Base-by-base conservation (phyloP, 2,329 filamentous ascomycete genomes). In the Chalaropsis thielavioides region DNA sequence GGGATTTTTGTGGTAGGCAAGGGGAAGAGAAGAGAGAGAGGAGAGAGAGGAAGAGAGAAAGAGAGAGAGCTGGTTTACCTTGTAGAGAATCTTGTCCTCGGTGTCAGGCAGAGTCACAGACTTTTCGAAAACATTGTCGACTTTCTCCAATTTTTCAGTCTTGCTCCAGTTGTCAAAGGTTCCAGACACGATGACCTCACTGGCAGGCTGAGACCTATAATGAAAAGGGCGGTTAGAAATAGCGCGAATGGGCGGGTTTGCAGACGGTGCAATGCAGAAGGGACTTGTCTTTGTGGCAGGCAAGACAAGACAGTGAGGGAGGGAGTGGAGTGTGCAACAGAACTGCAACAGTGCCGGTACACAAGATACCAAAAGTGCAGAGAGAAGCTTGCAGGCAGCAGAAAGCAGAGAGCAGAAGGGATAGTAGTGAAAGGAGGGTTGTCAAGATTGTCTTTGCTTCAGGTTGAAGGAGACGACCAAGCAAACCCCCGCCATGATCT, bases 121-220 rank as follows among this genome's bases (percentile, higher is more conserved):
- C 80, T 96, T 96, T 76, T 88, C 81, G 75, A 95, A 95, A 71
- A 81, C 71, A 69, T 84, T 79, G 73, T 82, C 88, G 49, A 84
- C 81, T 77, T 90, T 90, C 60, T 91, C 85, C 66, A 99, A 82
- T 78, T 88, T 83, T 74, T 92, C 83, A 65, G 85, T 90, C 80
- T 94, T 92, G 70, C 83, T 82, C 94, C 94, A 99, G 78, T 90
- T 83, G 77, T 97, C 92, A 74, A 97, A 97, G 68, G 89, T 92
- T 74, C 94, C 94, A 49, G 92, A 97, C 71, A 97, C 94, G 76
- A 88, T 92, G 75, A 97, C 92, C 74, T 95, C 88, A 70, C 86
- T 82, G 73, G 89, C 92, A 71, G 85, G 80, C 75, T 94, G 86
- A 73, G 87, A 84, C 92, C 92, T 96, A 76, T 70, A 72, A 3